Base-by-base conservation (phyloP, 192 early-diverging fungal species). In the Coemansia sp. region DNA sequence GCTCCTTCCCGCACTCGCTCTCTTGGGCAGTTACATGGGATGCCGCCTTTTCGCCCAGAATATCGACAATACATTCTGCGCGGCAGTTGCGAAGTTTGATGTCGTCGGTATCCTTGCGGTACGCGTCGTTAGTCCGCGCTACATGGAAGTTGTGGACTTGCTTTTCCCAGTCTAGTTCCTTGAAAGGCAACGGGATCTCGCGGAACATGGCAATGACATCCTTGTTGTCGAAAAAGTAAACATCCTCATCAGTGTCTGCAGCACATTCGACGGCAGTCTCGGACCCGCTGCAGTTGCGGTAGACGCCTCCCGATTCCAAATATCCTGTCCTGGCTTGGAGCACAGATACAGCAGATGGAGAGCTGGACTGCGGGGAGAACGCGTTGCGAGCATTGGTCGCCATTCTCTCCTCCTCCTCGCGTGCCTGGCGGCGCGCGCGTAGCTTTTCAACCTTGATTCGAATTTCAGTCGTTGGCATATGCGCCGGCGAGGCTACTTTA, bases 131-230 rank as follows among this genome's bases (percentile, higher is more conserved):
- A 8, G 62, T 63, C 45, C 69, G 69, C 7, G 70, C 67, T 20
- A 69, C 62, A 34, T 81, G 78, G 58, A 76, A 66, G 48, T 81
- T 76, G 61, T 73, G 73, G 33, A 81, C 78, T 36, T 74, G 73
- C 66, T 81, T 81, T 49, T 81, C 78, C 78, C 78, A 81, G 46
- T 81, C 73, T 6, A 73, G 18, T 33, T 81, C 78, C 63, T 72
- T 72, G 36, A 72, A 55, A 10, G 69, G 66, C 53, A 69, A 23
- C 34, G 74, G 60, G 26, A 76, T 38, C 56, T 81, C 78, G 16
- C 71, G 78, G 59, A 81, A 76, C 78, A 76, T 49, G 34, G 69
- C 63, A 30, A 72, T 46, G 12, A 64, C 64, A 9, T 64, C 65
- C 15, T 57, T 44, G 57, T 52, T 49, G 39, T 81, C 74, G 52